A percentile compares a stretch with the other conserved stretches of the same genome.
phyloP scores from a whole-genome alignment of 306 rosid genomes.

The Glycine tomentella region DNA sequence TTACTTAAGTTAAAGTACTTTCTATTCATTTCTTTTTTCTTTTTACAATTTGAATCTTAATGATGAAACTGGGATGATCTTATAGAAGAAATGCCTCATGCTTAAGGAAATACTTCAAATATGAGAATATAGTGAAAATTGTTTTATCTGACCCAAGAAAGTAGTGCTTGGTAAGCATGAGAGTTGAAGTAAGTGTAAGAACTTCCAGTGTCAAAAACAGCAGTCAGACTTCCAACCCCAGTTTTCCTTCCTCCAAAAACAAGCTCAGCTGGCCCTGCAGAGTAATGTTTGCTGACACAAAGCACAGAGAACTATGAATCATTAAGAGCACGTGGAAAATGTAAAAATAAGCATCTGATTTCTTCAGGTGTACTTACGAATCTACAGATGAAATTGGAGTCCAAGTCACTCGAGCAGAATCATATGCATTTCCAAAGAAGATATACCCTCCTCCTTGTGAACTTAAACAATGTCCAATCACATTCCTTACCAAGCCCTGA shows the following conservation, averaged over 20 bases:
- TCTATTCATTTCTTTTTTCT: not conserved
- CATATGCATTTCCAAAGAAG: too few relatives aligned
- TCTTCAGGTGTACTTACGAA: too few relatives aligned
- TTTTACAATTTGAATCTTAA: slow-evolving; percentile 14
- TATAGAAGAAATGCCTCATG: not conserved
- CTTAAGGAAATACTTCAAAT: slow-evolving; percentile 15
- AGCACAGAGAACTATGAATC: too few relatives aligned
- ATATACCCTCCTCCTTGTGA: too few relatives aligned
- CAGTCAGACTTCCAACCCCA: slow-evolving; percentile 51
- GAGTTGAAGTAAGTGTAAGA: slow-evolving; percentile 82
- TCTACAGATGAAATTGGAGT: too few relatives aligned
- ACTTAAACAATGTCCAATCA: too few relatives aligned
- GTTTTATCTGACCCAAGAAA: slow-evolving; percentile 65
- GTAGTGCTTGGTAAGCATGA: slow-evolving; percentile 65
- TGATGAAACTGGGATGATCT: slow-evolving; percentile 20
- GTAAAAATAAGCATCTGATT: too few relatives aligned
- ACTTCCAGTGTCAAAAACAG: slow-evolving; percentile 84
- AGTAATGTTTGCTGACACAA: too few relatives aligned
- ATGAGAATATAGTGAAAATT: slow-evolving; percentile 26
- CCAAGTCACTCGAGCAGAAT: too few relatives aligned
- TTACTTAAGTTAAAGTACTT: not conserved
- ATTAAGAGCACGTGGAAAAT: too few relatives aligned
- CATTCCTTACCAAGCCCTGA: too few relatives aligned
- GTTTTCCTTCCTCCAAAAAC: slow-evolving; percentile 67
- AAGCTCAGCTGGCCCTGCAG: slow-evolving; percentile 76